phyloP scores from a whole-genome alignment of 78 protist species.

The Dictyostelium firmibasis region DNA sequence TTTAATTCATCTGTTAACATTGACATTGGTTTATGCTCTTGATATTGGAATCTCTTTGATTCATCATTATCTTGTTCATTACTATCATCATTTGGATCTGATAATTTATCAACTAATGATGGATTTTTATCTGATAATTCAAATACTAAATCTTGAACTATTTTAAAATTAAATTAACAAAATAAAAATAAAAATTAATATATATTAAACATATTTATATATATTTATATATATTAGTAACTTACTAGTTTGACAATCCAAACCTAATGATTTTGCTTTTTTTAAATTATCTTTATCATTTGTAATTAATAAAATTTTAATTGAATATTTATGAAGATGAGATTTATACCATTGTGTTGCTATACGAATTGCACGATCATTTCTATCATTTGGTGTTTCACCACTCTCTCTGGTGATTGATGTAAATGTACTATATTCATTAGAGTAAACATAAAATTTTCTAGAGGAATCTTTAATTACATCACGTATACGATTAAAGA shows the following conservation, averaged over 20 bases:
- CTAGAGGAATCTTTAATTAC: constrained; percentile 39
- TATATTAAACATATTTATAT: background rate
- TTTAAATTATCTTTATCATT: constrained; percentile 78
- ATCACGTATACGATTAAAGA: constrained; percentile 69
- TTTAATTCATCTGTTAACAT: constrained; percentile 44
- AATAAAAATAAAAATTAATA: background rate
- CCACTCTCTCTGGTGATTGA: constrained; percentile 70
- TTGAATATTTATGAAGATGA: constrained; percentile 46
- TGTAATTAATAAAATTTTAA: constrained; percentile 74
- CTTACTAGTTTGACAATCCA: constrained; percentile 64
- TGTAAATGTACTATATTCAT: constrained; percentile 82
- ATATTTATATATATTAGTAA: background rate
- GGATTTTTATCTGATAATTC: constrained; percentile 46
- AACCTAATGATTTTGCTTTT: constrained; percentile 71
- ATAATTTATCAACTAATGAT: constrained; percentile 68
- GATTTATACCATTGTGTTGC: constrained; percentile 84
- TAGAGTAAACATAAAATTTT: constrained; percentile 84
- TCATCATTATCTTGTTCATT: background rate
- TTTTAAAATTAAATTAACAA: background rate
- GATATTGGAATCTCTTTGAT: constrained; percentile 1
- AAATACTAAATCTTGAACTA: constrained; percentile 57
- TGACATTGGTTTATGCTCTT: constrained; percentile 20
- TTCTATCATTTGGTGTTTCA: constrained; percentile 92
- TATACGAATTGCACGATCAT: constrained; percentile 86
- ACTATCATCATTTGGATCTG: constrained; percentile 56